These are phyloP conservation scores for Apium graveolens DNA, from an alignment of 129 eudicot species.

Conservation along the genomic window DNA sequence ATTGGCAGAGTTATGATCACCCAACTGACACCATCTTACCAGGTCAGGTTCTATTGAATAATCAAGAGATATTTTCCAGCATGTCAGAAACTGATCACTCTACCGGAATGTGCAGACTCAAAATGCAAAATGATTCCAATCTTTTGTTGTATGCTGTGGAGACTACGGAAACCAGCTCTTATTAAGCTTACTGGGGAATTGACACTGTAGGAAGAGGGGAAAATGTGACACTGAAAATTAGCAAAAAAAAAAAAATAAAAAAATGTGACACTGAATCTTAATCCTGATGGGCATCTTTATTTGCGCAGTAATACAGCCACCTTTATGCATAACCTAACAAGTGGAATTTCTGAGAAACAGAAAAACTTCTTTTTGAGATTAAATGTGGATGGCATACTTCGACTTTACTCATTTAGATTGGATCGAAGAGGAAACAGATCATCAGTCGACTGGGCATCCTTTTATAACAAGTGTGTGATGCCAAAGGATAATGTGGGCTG, in stretches of 20 bases:
- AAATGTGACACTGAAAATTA: constrained; percentile 2
- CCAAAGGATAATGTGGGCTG: constrained; percentile 8
- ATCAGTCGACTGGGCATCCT: background rate
- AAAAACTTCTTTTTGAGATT: background rate
- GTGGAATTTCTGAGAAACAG: background rate
- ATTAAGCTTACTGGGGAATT: constrained; percentile 4
- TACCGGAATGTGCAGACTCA: background rate
- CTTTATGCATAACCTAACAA: constrained; percentile 1
- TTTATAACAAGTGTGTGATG: constrained; percentile 3
- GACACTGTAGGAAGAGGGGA: background rate
- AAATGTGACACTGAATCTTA: constrained; percentile 7
- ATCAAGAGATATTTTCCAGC: constrained; percentile 7
- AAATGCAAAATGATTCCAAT: constrained; percentile 8
- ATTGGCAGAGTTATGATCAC: constrained; percentile 29
- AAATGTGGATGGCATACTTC: constrained; percentile 13
- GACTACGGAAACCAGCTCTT: background rate
- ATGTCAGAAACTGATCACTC: constrained; percentile 9
- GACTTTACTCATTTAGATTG: constrained; percentile 7
- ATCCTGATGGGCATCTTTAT: constrained; percentile 13
- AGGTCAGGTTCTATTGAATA: background rate
- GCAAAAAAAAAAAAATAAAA: no score
- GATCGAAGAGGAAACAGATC: background rate
- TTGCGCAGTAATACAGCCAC: background rate
- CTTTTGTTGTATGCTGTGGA: constrained; percentile 7
- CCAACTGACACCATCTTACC: constrained; percentile 17